Base-by-base conservation (phyloP, 805 yeast species). In the Wickerhamomyces hampshirensis region DNA sequence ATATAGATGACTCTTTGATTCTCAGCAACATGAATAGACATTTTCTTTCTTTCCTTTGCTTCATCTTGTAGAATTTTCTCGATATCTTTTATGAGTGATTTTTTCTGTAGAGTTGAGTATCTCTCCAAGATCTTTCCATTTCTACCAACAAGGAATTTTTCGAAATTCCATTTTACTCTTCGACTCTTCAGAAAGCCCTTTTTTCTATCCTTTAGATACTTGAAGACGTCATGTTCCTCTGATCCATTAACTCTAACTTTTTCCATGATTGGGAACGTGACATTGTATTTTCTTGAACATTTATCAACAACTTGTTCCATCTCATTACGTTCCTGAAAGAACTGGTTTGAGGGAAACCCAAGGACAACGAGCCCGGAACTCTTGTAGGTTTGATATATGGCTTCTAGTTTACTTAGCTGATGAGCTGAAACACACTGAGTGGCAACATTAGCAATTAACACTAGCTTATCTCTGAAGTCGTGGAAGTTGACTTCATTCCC, bases 331-430 rank as follows among this genome's bases (percentile, higher is more conserved):
- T 93, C 83, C 50, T 74, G 65, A 17, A 83, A 89, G 57, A 88
- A 88, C 58, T 87, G 96, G 63, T 86, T 84, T 62, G 96, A 85
- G 23, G 97, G 97, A 72, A 88, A 87, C 0, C 88, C 96, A 24
- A 88, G 46, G 18, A 88, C 69, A 30, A 64, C 76, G 17, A 89
- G 65, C 1, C 85, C 94, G 43, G 71, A 53, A 33, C 71, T 75
- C 35, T 71, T 62, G 62, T 80, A 84, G 55, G 77, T 76, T 42
- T 77, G 63, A 63, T 85, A 78, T 11, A 88, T 61, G 28, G 58
- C 63, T 61, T 88, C 89, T 24, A 88, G 63, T 35, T 80, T 91
- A 35, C 68, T 63, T 58, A 82, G 84, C 59, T 87, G 95, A 38
- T 84, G 79, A 4, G 93, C 79, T 62, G 77, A 78, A 5, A 77